Base-by-base conservation (phyloP, 495 filamentous ascomycete genomes). In the Entonaema liquescens region DNA sequence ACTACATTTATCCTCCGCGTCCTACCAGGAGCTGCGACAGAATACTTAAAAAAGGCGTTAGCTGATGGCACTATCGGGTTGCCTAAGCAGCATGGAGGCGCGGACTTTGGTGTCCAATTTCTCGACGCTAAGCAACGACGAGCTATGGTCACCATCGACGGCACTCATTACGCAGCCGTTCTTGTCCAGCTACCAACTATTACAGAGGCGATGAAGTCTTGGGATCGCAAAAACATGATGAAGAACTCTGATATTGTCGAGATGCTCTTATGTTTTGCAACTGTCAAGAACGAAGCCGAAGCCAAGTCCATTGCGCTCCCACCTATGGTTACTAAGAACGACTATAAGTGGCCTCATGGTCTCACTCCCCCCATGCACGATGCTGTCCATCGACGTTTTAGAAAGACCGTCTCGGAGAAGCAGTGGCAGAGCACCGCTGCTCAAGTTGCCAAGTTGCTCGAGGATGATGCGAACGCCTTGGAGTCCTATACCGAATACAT, bases 181-280 rank as follows among this genome's bases (percentile, higher is more conserved):
- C 80, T 98, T 56, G 90, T 98, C 5, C 95, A 98, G 67, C 82
- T 99, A 11, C 95, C 95, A 0, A 95, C 90, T 69, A 91, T 99
- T 63, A 88, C 97, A 1, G 95, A 99, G 79, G 91, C 90, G 8
- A 96, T 96, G 90, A 99, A 99, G 81, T 94, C 90, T 58, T 97
- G 95, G 91, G 95, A 98, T 74, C 90, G 90, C 76, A 92, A 90
- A 65, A 87, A 89, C 23, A 95, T 94, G 88, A 94, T 93, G 83
- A 99, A 99, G 80, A 91, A 90, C 3, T 92, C 92, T 3, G 96
- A 99, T 79, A 89, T 99, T 7, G 95, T 91, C 66, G 96, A 99
- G 83, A 97, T 99, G 92, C 84, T 98, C 2, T 80, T 96, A 31
- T 91, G 98, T 0, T 85, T 94, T 62, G 91, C 91, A 2, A 82